Evolutionary conservation across 768 basidiomycete genomes (phyloP).

Genomic region (Lactarius pseudohatsudake): DNA sequence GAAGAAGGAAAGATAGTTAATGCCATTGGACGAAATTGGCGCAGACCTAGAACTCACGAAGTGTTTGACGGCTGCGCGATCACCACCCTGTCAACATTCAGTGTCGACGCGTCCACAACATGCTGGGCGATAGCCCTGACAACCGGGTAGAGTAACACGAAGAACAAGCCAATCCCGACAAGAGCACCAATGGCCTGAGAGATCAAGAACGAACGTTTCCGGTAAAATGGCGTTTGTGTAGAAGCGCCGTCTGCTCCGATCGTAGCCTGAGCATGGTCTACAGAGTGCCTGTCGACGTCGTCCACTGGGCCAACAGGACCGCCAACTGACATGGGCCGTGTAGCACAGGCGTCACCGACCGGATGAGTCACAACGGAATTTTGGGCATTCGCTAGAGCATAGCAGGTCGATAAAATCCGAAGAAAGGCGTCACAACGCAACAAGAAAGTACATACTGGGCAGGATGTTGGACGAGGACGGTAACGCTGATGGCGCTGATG

Average conservation of each 20-base stretch:
- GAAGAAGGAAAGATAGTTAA: neutral
- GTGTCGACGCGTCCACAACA: conserved; percentile 54
- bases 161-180: conserved; percentile 60
- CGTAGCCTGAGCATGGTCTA: neutral
- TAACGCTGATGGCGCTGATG: no score
- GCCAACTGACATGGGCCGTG: neutral
- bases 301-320: neutral
- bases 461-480: neutral
- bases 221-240: conserved; percentile 50
- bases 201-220: conserved; percentile 63
- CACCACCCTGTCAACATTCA: conserved; percentile 52
- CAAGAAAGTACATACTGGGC: neutral
- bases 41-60: conserved; percentile 43
- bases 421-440: neutral
- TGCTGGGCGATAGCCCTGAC: conserved; percentile 64
- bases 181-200: conserved; percentile 49
- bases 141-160: conserved; percentile 68
- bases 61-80: conserved; percentile 56
- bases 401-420: neutral
- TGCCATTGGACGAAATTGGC: neutral
- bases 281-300: neutral
- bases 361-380: neutral
- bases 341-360: neutral
- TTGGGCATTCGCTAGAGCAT: conserved; percentile 1
- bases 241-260: conserved; percentile 12